Conservation (phyloP, 2,329 filamentous ascomycete species). For the Monosporascus sp. region DNA sequence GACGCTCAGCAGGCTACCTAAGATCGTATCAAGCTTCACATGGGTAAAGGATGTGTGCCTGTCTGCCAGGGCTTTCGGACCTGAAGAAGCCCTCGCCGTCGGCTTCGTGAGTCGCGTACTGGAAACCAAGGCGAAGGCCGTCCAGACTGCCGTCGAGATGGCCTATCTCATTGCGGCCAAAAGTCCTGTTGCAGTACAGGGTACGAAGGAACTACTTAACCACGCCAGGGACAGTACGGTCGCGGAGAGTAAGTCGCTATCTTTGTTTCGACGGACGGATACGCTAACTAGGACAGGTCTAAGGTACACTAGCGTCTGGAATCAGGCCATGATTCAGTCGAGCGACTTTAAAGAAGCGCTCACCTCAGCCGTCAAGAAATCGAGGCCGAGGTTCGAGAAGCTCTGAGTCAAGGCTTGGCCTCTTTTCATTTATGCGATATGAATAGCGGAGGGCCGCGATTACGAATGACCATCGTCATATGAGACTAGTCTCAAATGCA, state of each 20-base stretch:
- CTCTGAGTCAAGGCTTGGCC: slow-evolving; percentile 41
- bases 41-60: slow-evolving; percentile 79
- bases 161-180: slow-evolving; percentile 62
- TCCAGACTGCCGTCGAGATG: slow-evolving; percentile 20
- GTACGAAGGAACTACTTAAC: slow-evolving; percentile 26
- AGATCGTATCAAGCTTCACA: slow-evolving; percentile 61
- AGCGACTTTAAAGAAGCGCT: slow-evolving; percentile 70
- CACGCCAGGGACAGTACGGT: slow-evolving; percentile 68
- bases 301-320: slow-evolving; percentile 84
- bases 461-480: background rate
- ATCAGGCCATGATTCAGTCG: slow-evolving; percentile 75
- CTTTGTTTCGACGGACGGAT: background rate
- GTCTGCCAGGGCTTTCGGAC: slow-evolving; percentile 63
- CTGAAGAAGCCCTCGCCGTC: slow-evolving; percentile 62
- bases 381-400: slow-evolving; percentile 78
- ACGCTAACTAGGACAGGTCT: slow-evolving; percentile 45
- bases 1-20: slow-evolving; percentile 67
- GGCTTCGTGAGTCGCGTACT: slow-evolving; percentile 66
- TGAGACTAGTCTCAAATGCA: background rate
- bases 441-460: no score
- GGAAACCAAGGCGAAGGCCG: slow-evolving; percentile 32
- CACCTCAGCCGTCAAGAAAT: slow-evolving; percentile 71
- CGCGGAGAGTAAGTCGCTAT: slow-evolving; percentile 57
- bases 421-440: background rate
- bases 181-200: slow-evolving; percentile 60